phyloP scores from a whole-genome alignment of 805 yeast genomes.

The Yueomyces sp. region DNA sequence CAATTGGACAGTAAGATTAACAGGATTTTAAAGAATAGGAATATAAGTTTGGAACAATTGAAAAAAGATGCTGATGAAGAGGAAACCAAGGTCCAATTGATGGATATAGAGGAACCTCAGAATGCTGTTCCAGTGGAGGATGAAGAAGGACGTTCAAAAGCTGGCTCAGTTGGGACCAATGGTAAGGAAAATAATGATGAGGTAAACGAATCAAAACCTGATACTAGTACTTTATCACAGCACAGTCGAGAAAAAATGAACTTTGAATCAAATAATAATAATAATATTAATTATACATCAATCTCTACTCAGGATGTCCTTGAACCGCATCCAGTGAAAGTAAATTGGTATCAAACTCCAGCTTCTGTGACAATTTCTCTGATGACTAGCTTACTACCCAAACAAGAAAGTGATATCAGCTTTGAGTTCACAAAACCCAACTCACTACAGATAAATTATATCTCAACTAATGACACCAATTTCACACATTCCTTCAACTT shows the following conservation, averaged over 20 bases:
- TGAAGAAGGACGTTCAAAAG: background rate
- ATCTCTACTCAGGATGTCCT: conserved; percentile 21
- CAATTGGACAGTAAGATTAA: conserved; percentile 9
- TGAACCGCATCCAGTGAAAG: background rate
- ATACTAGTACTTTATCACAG: background rate
- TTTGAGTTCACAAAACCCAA: conserved; percentile 28
- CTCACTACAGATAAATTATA: conserved; percentile 20
- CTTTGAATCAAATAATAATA: background rate
- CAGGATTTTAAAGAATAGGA: conserved; percentile 5
- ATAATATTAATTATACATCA: conserved; percentile 4
- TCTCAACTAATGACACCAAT: conserved; percentile 30
- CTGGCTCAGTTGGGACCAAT: background rate
- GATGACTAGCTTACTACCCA: conserved; percentile 54
- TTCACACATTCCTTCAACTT: conserved; percentile 47
- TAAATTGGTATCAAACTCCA: conserved; percentile 62
- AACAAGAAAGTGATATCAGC: conserved; percentile 23
- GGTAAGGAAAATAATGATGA: background rate
- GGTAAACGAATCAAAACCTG: too few relatives aligned
- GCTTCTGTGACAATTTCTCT: conserved; percentile 49
- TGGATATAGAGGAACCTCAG: too few relatives aligned
- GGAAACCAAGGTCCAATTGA: background rate
- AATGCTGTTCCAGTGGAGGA: background rate
- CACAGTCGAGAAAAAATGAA: background rate
- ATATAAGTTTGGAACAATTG: background rate
- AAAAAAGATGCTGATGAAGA: background rate